Percentiles rank a stretch among this genome's conserved stretches.
Evolutionary conservation across 352 stramenopile genomes (phyloP).

Genomic region (Aphanomyces euteiches): DNA sequence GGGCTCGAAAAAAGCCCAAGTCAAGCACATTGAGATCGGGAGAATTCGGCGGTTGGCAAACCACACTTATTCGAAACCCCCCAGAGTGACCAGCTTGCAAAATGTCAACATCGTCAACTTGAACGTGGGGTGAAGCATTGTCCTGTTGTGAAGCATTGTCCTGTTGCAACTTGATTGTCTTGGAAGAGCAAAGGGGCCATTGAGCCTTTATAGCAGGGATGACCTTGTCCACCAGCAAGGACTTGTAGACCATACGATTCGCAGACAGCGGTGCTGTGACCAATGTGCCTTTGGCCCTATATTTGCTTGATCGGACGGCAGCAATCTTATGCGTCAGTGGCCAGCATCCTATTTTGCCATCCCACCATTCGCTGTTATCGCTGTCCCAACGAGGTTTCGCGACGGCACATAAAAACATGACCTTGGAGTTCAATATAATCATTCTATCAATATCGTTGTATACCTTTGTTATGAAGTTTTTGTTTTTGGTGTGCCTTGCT

Average conservation of each 20-base stretch:
- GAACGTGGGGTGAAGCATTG: conserved; percentile 17
- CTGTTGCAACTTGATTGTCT: conserved; percentile 12
- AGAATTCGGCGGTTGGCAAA: conserved; percentile 16
- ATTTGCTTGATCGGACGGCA: conserved; percentile 1
- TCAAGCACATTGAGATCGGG: conserved; percentile 9
- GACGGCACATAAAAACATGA: conserved; percentile 21
- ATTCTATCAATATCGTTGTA: neutral
- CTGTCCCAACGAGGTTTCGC: conserved; percentile 13
- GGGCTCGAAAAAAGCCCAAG: conserved; percentile 20
- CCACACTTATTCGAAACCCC: neutral
- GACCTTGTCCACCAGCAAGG: neutral
- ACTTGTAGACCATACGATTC: conserved; percentile 10
- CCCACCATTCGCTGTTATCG: conserved; percentile 9
- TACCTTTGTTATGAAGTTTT: conserved; percentile 24
- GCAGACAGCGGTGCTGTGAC: neutral
- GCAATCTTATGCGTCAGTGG: neutral
- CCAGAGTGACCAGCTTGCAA: neutral
- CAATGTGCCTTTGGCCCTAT: conserved; percentile 1
- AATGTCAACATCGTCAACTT: conserved; percentile 8
- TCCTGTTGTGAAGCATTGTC: conserved; percentile 23
- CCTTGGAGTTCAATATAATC: neutral
- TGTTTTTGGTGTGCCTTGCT: conserved; percentile 5
- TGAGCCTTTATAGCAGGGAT: conserved; percentile 13
- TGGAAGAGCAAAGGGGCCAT: neutral
- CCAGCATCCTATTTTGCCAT: conserved; percentile 23